Conservation (phyloP, 2,329 filamentous ascomycete species). For the Diaporthe longicolla region DNA sequence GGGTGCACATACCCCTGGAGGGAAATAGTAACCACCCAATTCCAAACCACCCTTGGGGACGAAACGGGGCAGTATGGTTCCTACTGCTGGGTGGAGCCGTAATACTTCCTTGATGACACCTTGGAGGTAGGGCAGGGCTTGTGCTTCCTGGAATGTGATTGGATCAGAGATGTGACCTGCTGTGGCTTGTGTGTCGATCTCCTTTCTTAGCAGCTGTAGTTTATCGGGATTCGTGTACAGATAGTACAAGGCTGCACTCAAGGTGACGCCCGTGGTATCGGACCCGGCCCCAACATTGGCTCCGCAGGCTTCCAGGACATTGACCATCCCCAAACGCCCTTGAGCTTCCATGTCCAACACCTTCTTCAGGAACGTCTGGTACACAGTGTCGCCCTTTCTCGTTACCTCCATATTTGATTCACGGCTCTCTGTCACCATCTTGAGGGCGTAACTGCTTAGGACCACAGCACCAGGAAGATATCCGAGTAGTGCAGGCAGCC, state of each 20-base stretch:
- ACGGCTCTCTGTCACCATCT: not conserved
- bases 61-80: not conserved
- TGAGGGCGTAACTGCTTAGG: not conserved
- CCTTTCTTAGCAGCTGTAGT: not conserved
- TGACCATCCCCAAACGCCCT: not conserved
- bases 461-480: not conserved
- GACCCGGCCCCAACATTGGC: not conserved
- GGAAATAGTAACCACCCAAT: not conserved
- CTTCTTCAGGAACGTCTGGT: slow-evolving; percentile 14
- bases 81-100: not conserved
- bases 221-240: not conserved
- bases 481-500: not conserved
- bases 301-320: not conserved
- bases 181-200: not conserved
- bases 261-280: not conserved
- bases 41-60: not conserved
- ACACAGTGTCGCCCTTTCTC: not conserved
- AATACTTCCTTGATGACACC: slow-evolving; percentile 7
- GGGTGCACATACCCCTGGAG: not conserved
- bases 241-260: not conserved
- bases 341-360: slow-evolving; percentile 9
- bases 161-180: not conserved
- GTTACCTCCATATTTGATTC: not conserved
- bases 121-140: not conserved
- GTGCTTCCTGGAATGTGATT: not conserved